phyloP scores from a whole-genome alignment of 352 stramenopile species.

The Phytophthora pini region DNA sequence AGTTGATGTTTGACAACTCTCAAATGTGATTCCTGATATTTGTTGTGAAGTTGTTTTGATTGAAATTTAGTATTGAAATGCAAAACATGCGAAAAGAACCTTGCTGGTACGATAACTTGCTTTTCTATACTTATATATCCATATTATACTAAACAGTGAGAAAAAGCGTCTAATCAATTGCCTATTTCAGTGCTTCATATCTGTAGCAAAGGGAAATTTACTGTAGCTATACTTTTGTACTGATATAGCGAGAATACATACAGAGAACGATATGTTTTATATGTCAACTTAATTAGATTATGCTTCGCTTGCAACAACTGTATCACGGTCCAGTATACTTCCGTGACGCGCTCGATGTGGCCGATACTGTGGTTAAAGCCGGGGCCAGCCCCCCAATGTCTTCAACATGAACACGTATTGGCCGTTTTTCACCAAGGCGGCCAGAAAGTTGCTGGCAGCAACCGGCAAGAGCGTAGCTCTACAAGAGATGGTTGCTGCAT shows the following conservation, averaged over 20 bases:
- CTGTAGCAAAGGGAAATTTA: background rate
- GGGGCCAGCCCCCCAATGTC: background rate
- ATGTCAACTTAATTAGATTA: too few species aligned
- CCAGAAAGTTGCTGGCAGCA: too few species aligned
- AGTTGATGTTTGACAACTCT: constrained; percentile 26
- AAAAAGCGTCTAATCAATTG: constrained; percentile 26
- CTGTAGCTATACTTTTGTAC: background rate
- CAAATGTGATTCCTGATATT: constrained; percentile 1
- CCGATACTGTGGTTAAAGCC: background rate
- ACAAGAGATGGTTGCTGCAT: too few species aligned
- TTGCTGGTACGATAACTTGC: background rate
- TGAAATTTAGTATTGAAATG: background rate
- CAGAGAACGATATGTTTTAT: background rate
- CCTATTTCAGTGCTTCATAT: constrained; percentile 20
- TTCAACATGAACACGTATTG: too few species aligned
- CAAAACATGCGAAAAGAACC: too few species aligned
- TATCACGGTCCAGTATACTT: background rate
- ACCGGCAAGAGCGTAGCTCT: too few species aligned
- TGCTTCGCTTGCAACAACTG: background rate
- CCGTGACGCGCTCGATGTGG: background rate
- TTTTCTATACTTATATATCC: background rate
- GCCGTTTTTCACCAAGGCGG: too few species aligned
- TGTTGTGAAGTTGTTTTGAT: background rate
- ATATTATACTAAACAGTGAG: background rate
- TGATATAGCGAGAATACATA: background rate